A percentile compares a stretch with the other conserved stretches of the same genome.
Conservation (phyloP, 75 land plant genomes). For the Isoetes taiwanensis region DNA sequence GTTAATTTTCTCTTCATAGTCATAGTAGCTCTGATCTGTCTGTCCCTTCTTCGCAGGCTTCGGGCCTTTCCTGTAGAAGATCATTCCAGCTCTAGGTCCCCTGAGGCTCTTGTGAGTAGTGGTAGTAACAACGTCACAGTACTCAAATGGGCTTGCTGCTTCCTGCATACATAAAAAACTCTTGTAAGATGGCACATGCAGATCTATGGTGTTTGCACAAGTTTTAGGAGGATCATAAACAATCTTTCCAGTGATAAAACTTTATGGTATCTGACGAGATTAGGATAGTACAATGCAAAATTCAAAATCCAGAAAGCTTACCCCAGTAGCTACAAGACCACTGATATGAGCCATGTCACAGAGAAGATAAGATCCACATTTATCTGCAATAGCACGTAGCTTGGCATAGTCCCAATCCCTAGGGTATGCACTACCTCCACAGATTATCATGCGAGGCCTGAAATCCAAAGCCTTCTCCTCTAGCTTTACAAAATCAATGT, state of each 20-base stretch:
- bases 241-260: not conserved
- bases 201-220: not conserved
- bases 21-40: constrained; percentile 59
- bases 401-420: constrained; percentile 76
- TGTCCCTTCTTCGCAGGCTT: constrained; percentile 89
- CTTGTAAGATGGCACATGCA: not conserved
- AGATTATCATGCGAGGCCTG: constrained; percentile 70
- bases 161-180: constrained; percentile 29
- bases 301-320: not conserved
- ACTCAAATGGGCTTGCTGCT: constrained; percentile 64
- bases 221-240: not conserved
- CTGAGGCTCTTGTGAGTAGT: constrained; percentile 86
- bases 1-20: constrained; percentile 77
- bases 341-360: constrained; percentile 92
- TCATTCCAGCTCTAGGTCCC: constrained; percentile 85
- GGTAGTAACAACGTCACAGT: constrained; percentile 78
- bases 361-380: constrained; percentile 50
- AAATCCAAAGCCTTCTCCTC: constrained; percentile 91
- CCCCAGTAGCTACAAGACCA: constrained; percentile 87
- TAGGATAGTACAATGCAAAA: not conserved
- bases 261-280: not conserved
- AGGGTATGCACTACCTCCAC: constrained; percentile 82
- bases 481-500: constrained; percentile 55
- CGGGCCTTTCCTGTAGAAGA: constrained; percentile 75
- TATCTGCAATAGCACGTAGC: constrained; percentile 56